Base-by-base conservation (phyloP, 176 grass and related monocot genomes). In the Hyparrhenia diplandra region DNA sequence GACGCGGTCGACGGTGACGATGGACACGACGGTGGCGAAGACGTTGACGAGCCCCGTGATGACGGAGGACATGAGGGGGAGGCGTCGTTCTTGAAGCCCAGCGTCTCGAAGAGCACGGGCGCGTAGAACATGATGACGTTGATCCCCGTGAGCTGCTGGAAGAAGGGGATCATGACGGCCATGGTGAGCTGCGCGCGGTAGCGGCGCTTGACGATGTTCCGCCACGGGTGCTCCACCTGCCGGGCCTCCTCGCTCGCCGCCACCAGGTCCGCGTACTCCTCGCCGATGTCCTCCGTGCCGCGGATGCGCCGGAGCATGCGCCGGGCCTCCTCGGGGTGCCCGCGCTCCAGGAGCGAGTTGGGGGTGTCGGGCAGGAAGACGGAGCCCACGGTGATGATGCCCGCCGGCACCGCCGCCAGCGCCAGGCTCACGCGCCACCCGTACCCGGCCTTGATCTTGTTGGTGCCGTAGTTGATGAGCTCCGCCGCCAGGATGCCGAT, bases 301-400 rank as follows among this genome's bases (percentile, higher is more conserved):
- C 89, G 89, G 77, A 91, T 57, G 60, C 82, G 82, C 0, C 67
- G 83, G 9, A 91, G 89, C 89, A 91, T 91, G 32, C 59, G 45
- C 0, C 61, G 71, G 0, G 89, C 89, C 61, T 25, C 68, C 40
- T 95, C 92, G 0, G 87, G 52, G 79, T 93, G 88, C 1, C 95
- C 95, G 6, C 95, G 90, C 67, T 98, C 92, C 42, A 98, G 90
- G 13, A 98, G 87, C 5, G 95, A 98, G 84, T 98, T 98, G 84
- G 95, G 95, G 27, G 95, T 98, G 86, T 98, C 95, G 21, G 95
- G 95, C 10, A 98, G 92, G 88, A 98, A 98, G 21, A 98, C 60
- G 4, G 95, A 69, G 12, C 95, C 95, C 0, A 98, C 8, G 5
- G 92, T 88, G 82, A 95, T 98, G 88, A 98, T 98, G 37, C 6